Evolutionary conservation across 306 rosid genomes (phyloP), one percentile per base, ranked within the genome.

Genomic region (Abrus pulchellus): DNA sequence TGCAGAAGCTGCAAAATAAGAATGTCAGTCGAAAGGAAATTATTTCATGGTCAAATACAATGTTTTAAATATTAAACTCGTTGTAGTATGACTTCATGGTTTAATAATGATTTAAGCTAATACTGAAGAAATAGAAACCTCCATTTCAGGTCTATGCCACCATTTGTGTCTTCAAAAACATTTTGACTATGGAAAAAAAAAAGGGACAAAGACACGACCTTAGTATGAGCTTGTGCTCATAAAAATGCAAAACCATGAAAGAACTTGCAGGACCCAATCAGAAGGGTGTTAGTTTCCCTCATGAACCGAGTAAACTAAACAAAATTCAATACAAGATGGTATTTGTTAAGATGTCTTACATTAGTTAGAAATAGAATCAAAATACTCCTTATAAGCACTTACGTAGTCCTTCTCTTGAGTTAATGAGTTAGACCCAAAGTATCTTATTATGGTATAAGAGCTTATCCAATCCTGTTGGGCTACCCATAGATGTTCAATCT

Each of bases 1-100:
- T 68, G 90, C 92, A 44, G 85, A 85, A 87, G 93, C 93, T 90
- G 97, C 88, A 87, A 81, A 70, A 72, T 47, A 62, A 32, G 12
- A 48, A 32, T 9, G 61, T 73, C 66, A 81, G 84, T 36, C 28
- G 1, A 47, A 49, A 7, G n/a, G 8, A 40, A 68, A 29, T 30
- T 53, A 67, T 67, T 55, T 29, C 2, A 43, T 1, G 47, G 33
- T 12, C 45, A 14, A 0, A 14, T 41, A 66, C 34, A 6, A 63
- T 63, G 69, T 63, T 62, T 63, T 62, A 36, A 36, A 36, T 2
- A 20, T 20, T 20, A 20, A 20, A 20, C 20, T 20, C 20, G 20
- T 20, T 20, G 20, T 20, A 20, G 20, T 20, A 20, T 20, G 20
- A 20, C 20, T 55, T 29, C 2, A 43, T 1, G 47, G 33, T 12